Percentiles rank a stretch among this genome's conserved stretches.
Conservation (phyloP, 495 filamentous ascomycete genomes). For the Acidomyces sp. region DNA sequence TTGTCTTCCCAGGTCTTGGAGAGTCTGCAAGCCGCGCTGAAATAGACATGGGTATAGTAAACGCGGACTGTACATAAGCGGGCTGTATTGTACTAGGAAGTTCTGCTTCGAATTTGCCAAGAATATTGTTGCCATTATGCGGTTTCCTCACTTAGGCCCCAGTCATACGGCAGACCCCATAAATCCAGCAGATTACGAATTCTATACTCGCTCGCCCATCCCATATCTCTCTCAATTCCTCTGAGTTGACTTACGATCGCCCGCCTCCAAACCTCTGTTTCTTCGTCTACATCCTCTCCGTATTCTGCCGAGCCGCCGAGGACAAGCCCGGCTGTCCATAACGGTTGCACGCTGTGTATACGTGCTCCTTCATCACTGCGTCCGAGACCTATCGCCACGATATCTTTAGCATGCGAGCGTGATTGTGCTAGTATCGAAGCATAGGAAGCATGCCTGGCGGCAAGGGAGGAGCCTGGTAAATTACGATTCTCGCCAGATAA, state of each 20-base stretch:
- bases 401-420: slow-evolving; percentile 44
- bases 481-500: too few relatives aligned
- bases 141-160: slow-evolving; percentile 5
- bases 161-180: slow-evolving; percentile 30
- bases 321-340: slow-evolving; percentile 51
- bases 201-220: slow-evolving; percentile 53
- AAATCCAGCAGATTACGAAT: slow-evolving; percentile 43
- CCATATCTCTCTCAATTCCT: slow-evolving; percentile 45
- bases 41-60: too few relatives aligned
- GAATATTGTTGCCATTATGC: too few relatives aligned
- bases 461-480: slow-evolving; percentile 29
- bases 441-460: slow-evolving; percentile 40
- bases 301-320: slow-evolving; percentile 27
- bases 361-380: slow-evolving; percentile 42
- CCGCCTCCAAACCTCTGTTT: slow-evolving; percentile 33
- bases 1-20: slow-evolving; percentile 28
- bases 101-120: too few relatives aligned
- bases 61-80: too few relatives aligned
- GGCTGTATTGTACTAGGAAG: too few relatives aligned
- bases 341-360: slow-evolving; percentile 47
- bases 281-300: slow-evolving; percentile 24
- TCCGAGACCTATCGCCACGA: slow-evolving; percentile 42
- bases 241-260: slow-evolving; percentile 40
- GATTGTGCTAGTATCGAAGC: slow-evolving; percentile 41
- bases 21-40: slow-evolving; percentile 34